A percentile compares a stretch with the other conserved stretches of the same genome.
These are phyloP conservation scores for Phaeomoniella chlamydospora DNA, from an alignment of 2,329 filamentous ascomycete genomes.

Conservation along the genomic window DNA sequence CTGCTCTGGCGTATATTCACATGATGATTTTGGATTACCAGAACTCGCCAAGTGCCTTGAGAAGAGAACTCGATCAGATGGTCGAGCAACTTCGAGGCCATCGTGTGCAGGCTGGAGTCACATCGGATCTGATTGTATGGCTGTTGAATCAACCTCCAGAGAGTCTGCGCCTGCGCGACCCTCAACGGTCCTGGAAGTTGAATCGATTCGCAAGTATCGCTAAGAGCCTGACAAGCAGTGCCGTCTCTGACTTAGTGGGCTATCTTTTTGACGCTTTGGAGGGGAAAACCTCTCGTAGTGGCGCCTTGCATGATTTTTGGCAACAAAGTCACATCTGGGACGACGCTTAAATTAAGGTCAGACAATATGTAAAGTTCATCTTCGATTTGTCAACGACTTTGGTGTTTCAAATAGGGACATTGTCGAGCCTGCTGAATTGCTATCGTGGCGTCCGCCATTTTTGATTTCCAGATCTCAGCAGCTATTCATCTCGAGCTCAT, in stretches of 20 bases:
- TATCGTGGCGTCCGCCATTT: too few species aligned
- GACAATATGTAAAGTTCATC: too few species aligned
- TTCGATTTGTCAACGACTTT: too few species aligned
- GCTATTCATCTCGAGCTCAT: too few species aligned
- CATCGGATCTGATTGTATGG: neutral
- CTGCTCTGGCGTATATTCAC: neutral
- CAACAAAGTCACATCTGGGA: too few species aligned
- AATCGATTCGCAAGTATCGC: neutral
- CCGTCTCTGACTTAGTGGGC: neutral
- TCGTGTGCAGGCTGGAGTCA: neutral
- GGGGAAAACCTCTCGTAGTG: neutral
- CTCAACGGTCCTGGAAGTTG: neutral
- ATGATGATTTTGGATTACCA: neutral
- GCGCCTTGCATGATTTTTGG: neutral
- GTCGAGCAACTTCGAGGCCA: neutral
- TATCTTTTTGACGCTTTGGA: neutral
- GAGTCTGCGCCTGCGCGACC: neutral
- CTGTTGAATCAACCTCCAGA: neutral
- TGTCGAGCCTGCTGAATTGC: too few species aligned
- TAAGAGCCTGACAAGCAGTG: neutral
- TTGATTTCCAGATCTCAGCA: too few species aligned
- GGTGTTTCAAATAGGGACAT: too few species aligned
- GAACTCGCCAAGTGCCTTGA: neutral
- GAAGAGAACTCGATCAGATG: neutral
- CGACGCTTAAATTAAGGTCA: too few species aligned